These are phyloP conservation scores for Trebouxia gelatinosa DNA, from an alignment of 163 green algal genomes.

Conservation along the genomic window DNA sequence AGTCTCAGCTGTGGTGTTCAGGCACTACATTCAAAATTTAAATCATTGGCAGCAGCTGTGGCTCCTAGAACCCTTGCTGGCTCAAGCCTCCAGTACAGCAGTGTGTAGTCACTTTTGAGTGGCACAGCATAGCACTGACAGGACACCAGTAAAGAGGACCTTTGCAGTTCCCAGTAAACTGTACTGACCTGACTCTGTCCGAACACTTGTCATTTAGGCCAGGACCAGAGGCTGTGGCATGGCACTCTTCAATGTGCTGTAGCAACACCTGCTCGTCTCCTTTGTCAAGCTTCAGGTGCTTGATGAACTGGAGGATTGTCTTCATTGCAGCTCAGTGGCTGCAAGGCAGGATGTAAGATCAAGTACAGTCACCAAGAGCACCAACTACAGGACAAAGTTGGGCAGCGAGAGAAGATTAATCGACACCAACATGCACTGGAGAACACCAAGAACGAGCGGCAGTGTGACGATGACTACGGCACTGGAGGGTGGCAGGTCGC, in stretches of 20 bases:
- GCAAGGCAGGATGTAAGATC: no score
- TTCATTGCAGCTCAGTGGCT: not conserved
- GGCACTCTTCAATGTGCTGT: not conserved
- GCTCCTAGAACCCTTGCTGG: no score
- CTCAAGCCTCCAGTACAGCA: not conserved
- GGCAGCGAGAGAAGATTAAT: no score
- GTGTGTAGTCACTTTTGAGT: not conserved
- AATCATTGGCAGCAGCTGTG: not conserved
- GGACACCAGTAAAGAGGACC: no score
- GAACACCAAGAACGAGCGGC: no score
- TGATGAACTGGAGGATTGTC: not conserved
- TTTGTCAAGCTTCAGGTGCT: not conserved
- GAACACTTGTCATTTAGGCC: not conserved
- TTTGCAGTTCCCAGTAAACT: not conserved
- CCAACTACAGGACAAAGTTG: no score
- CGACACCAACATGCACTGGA: no score
- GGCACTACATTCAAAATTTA: not conserved
- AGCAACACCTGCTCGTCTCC: not conserved
- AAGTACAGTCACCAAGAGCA: no score
- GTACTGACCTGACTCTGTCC: not conserved
- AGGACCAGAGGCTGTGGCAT: not conserved
- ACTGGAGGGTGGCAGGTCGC: no score
- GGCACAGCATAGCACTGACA: no score
- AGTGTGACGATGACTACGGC: no score
- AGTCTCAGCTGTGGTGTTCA: not conserved